phyloP scores from a whole-genome alignment of 2,329 filamentous ascomycete species.

The Thielaviopsis cerberus region DNA sequence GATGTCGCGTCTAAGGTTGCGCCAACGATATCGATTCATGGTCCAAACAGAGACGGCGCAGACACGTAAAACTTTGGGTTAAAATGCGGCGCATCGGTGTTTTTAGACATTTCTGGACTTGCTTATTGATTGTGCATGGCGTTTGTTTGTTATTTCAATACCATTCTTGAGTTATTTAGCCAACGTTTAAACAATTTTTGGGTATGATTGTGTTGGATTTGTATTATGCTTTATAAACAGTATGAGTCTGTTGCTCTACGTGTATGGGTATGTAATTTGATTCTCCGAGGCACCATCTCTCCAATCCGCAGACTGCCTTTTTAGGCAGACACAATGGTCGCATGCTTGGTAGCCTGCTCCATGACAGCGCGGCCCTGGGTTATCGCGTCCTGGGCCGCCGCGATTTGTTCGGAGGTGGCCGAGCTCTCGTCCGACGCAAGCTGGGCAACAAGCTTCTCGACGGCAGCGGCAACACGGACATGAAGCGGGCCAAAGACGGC shows the following conservation, averaged over 20 bases:
- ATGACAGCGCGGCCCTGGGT: slow-evolving; percentile 26
- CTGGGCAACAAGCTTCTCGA: slow-evolving; percentile 56
- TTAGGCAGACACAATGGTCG: slow-evolving; percentile 7
- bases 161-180: background rate
- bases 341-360: slow-evolving; percentile 5
- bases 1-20: slow-evolving; percentile 24
- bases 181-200: no score
- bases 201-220: background rate
- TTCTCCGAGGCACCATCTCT: background rate
- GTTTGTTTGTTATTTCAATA: background rate
- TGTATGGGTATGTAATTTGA: background rate
- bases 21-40: slow-evolving; percentile 31
- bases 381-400: slow-evolving; percentile 36
- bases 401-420: slow-evolving; percentile 29
- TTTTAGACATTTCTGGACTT: background rate
- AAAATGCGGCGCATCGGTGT: background rate
- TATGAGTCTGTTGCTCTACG: background rate
- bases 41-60: slow-evolving; percentile 42
- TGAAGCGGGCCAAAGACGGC: slow-evolving; percentile 58
- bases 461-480: slow-evolving; percentile 50
- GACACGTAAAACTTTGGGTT: slow-evolving; percentile 29
- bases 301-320: background rate
- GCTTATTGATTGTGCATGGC: background rate
- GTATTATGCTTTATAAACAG: background rate
- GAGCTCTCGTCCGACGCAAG: slow-evolving; percentile 44